Evolutionary conservation across 2,329 filamentous ascomycete species (phyloP).

Genomic region (Myriosclerotinia curreyana): DNA sequence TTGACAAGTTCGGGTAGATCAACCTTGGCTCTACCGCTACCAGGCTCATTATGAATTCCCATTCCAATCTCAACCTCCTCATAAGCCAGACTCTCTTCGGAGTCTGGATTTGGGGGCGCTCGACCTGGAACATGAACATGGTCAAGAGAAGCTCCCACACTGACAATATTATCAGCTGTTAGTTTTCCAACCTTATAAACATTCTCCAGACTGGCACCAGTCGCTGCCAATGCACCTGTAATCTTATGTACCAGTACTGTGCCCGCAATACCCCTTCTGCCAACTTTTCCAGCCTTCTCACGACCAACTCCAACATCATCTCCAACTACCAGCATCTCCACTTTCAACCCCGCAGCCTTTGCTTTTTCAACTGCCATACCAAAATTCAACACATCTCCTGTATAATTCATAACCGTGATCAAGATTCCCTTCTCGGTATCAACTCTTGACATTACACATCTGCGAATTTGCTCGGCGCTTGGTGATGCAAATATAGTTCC

Average conservation of each 20-base stretch:
- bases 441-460: constrained; percentile 70
- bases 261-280: constrained; percentile 83
- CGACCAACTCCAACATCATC: constrained; percentile 91
- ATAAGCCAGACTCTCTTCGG: constrained; percentile 53
- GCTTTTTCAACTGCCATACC: constrained; percentile 93
- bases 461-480: constrained; percentile 75
- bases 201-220: constrained; percentile 64
- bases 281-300: constrained; percentile 82
- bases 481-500: constrained; percentile 86
- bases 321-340: constrained; percentile 87
- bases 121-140: constrained; percentile 94
- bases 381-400: constrained; percentile 86
- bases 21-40: constrained; percentile 51
- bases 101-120: constrained; percentile 49
- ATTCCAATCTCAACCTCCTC: constrained; percentile 65
- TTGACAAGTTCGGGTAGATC: constrained; percentile 50
- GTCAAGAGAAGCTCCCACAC: constrained; percentile 78
- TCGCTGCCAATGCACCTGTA: constrained; percentile 75
- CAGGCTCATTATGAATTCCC: constrained; percentile 68
- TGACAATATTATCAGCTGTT: constrained; percentile 72
- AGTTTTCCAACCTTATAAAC: constrained; percentile 70
- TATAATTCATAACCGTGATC: constrained; percentile 96
- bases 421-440: constrained; percentile 71
- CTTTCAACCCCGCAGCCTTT: constrained; percentile 69
- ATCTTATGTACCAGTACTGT: constrained; percentile 92